Base-by-base conservation (phyloP, 345 rosid species). In the Boechera retrofracta region DNA sequence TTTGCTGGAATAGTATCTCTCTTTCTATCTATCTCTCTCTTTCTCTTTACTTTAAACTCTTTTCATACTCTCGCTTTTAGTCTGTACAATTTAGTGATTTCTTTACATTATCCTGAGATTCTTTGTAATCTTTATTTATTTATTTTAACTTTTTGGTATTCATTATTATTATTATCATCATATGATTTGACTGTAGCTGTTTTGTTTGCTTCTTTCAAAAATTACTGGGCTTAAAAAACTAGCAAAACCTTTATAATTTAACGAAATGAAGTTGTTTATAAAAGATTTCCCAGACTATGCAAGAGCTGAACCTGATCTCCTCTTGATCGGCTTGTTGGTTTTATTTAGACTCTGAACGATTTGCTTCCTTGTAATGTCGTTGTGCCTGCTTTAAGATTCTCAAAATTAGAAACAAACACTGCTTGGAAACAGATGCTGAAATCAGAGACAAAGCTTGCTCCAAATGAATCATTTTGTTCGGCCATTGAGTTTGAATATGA, bases 41-140 rank as follows among this genome's bases (percentile, higher is more conserved):
- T 3, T 67, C 26, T 53, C 64, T 54, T 15, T 64, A 7, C 35
- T 29, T 33, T 4, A 41, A 58, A 39, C 79, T 76, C 64, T 52
- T 52, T 52, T 68, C 68, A 33, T n/a, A 35, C 21, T 47, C 73
- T 58, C 21, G 36, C 60, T 28, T 55, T 71, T 71, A 71, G 76
- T 28, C 60, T 77, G 71, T 77, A 77, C 80, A 77, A 47, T 71
- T 75, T 77, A 71, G 80, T 64, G 64, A 71, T 77, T 77, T 54
- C 31, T 62, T 54, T 70, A 54, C 75, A 54, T 69, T 35, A 54
- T 53, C 21, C 57, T 53, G 18, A 69, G 64, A 76, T 76, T 76
- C 70, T 76, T 69, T 76, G 64, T 76, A 69, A 69, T 69, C 21
- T 41, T 59, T 52, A 8, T 39, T 67, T 49, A 31, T 33, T 67